Conservation (phyloP, 2,329 filamentous ascomycete genomes). For the Penicillium griseofulvum region DNA sequence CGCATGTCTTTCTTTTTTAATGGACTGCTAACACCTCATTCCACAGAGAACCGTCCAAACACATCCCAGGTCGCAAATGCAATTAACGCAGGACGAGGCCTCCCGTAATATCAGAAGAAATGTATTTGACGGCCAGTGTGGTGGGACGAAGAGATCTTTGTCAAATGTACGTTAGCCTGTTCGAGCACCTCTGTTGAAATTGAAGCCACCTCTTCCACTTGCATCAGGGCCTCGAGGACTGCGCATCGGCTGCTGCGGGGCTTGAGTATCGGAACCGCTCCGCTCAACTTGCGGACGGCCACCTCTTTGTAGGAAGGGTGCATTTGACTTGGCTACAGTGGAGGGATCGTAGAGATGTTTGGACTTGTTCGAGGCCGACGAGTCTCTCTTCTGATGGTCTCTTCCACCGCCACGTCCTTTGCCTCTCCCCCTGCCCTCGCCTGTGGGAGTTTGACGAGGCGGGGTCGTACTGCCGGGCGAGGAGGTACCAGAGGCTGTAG, state of each 20-base stretch:
- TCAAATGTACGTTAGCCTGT: slow-evolving; percentile 24
- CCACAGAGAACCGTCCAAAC: slow-evolving; percentile 57
- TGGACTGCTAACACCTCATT: slow-evolving; percentile 7
- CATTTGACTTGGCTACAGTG: slow-evolving; percentile 64
- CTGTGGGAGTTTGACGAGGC: slow-evolving; percentile 42
- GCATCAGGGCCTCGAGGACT: slow-evolving; percentile 75
- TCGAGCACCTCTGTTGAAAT: slow-evolving; percentile 65
- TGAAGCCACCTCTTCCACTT: slow-evolving; percentile 73
- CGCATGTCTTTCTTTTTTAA: background rate
- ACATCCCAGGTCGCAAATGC: slow-evolving; percentile 59
- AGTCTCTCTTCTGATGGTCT: slow-evolving; percentile 43
- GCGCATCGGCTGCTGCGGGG: slow-evolving; percentile 62
- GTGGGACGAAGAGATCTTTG: background rate
- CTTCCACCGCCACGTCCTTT: slow-evolving; percentile 52
- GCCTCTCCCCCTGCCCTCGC: slow-evolving; percentile 43
- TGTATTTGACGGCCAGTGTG: background rate
- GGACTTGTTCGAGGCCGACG: slow-evolving; percentile 37
- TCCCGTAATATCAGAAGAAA: slow-evolving; percentile 42
- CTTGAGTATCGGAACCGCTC: slow-evolving; percentile 35
- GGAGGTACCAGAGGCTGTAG: slow-evolving; percentile 54
- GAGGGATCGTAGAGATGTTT: slow-evolving; percentile 75
- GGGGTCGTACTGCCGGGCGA: slow-evolving; percentile 63
- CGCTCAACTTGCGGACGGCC: slow-evolving; percentile 41
- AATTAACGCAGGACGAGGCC: slow-evolving; percentile 55
- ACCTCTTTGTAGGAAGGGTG: slow-evolving; percentile 46